These are phyloP conservation scores for Chlorella vulgaris DNA, from an alignment of 139 green algal species.

Conservation along the genomic window DNA sequence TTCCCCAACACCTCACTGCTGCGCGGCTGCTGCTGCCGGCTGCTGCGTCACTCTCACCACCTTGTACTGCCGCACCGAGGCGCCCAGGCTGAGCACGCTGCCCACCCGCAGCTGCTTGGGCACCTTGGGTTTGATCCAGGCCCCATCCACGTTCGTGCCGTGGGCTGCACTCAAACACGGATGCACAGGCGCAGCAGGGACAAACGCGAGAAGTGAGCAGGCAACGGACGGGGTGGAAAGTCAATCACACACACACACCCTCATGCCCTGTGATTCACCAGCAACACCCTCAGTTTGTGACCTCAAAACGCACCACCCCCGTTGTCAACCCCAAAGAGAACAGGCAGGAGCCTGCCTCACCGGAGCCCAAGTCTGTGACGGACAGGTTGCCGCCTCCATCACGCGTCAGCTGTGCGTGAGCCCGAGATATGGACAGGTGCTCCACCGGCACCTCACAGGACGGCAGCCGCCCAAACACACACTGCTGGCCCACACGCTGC, in stretches of 20 bases:
- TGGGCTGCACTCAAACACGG: conserved; percentile 57
- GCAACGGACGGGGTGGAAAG: background rate
- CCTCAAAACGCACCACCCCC: too few species aligned
- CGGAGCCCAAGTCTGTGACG: conserved; percentile 72
- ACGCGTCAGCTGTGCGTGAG: conserved; percentile 65
- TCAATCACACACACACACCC: too few species aligned
- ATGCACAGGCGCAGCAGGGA: background rate
- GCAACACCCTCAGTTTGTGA: too few species aligned
- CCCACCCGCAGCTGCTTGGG: conserved; percentile 53
- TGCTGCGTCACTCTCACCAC: conserved; percentile 23
- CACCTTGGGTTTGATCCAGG: conserved; percentile 69
- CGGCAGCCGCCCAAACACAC: conserved; percentile 63
- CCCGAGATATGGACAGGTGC: conserved; percentile 70
- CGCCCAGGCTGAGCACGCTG: conserved; percentile 59
- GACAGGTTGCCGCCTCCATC: conserved; percentile 49
- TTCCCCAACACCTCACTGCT: background rate
- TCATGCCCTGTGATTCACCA: too few species aligned
- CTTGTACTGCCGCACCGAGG: conserved; percentile 47
- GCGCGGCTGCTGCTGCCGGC: too few species aligned
- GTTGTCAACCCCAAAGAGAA: too few species aligned
- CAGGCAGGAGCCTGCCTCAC: too few species aligned
- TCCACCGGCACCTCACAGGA: conserved; percentile 73
- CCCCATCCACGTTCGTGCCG: conserved; percentile 77
- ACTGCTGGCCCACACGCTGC: conserved; percentile 55
- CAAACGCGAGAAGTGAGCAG: too few species aligned